These are phyloP conservation scores for Coix lacrymajobi DNA, from an alignment of 176 grass and related monocot genomes.

Conservation along the genomic window DNA sequence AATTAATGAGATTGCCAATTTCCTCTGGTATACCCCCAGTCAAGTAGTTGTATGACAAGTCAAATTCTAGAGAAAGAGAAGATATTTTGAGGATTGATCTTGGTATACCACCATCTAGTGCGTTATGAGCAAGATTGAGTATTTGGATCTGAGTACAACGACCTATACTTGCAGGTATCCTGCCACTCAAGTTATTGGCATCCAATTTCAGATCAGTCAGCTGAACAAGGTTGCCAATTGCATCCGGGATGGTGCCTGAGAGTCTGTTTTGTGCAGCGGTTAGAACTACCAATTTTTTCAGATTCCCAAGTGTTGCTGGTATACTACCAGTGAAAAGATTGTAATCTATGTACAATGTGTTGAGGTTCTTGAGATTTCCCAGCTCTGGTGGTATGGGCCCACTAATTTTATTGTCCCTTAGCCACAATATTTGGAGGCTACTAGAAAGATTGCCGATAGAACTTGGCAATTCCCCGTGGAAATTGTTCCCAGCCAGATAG, in stretches of 20 bases:
- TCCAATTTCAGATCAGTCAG: conserved; percentile 30
- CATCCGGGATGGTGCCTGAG: conserved; percentile 28
- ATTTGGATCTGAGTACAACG: conserved; percentile 11
- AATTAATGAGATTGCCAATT: conserved; percentile 34
- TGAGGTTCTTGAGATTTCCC: conserved; percentile 29
- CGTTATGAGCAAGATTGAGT: conserved; percentile 55
- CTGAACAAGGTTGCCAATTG: conserved; percentile 33
- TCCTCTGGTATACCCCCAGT: conserved; percentile 28
- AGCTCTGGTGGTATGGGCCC: conserved; percentile 39
- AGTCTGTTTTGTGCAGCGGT: conserved; percentile 25
- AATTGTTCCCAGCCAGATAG: conserved; percentile 16
- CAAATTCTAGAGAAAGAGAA: neutral
- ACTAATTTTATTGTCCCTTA: conserved; percentile 26
- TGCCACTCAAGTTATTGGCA: conserved; percentile 42
- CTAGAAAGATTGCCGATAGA: conserved; percentile 29
- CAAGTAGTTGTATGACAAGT: conserved; percentile 56
- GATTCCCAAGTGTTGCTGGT: conserved; percentile 33
- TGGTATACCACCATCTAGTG: conserved; percentile 41
- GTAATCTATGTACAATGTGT: conserved; percentile 6
- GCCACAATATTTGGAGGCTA: conserved; percentile 3
- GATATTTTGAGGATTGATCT: conserved; percentile 19
- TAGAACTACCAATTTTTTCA: conserved; percentile 24
- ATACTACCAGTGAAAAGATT: conserved; percentile 48
- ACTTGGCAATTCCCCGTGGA: conserved; percentile 34
- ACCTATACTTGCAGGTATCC: conserved; percentile 32